Evolutionary conservation across 257 asterid species (phyloP).

Genomic region (Parsonsia alboflavescens): DNA sequence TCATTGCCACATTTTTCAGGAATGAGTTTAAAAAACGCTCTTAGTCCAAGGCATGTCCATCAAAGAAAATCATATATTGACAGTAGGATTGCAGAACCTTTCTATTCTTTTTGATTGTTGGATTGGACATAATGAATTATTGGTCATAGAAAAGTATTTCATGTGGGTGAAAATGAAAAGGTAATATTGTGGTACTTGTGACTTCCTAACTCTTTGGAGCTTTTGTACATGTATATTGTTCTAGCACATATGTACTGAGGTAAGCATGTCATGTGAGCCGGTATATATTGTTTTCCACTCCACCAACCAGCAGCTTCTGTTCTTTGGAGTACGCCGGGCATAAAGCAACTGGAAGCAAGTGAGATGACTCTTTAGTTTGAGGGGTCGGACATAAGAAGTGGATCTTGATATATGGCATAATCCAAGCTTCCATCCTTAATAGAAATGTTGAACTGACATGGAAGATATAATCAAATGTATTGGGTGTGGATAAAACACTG

Average conservation of each 20-base stretch:
- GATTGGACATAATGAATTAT: background rate
- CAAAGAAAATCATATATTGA: background rate
- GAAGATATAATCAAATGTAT: too few species aligned
- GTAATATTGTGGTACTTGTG: background rate
- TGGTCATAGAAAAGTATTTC: background rate
- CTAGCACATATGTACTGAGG: background rate
- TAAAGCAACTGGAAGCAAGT: too few species aligned
- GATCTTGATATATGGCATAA: too few species aligned
- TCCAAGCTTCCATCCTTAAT: too few species aligned
- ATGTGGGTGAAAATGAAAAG: background rate
- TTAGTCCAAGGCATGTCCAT: background rate
- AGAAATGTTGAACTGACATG: too few species aligned
- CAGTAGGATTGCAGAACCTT: background rate
- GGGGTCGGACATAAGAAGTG: too few species aligned
- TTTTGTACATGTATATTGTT: background rate
- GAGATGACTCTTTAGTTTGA: too few species aligned
- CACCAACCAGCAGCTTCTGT: too few species aligned
- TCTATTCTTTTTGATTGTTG: constrained; percentile 1
- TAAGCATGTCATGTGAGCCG: background rate
- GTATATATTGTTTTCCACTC: background rate
- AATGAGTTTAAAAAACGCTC: background rate
- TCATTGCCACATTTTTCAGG: background rate
- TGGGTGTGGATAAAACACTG: too few species aligned
- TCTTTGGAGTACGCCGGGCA: too few species aligned
- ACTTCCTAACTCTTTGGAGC: background rate